Evolutionary conservation across 2,329 filamentous ascomycete species (phyloP).

Genomic region (Colletotrichum truncatum): DNA sequence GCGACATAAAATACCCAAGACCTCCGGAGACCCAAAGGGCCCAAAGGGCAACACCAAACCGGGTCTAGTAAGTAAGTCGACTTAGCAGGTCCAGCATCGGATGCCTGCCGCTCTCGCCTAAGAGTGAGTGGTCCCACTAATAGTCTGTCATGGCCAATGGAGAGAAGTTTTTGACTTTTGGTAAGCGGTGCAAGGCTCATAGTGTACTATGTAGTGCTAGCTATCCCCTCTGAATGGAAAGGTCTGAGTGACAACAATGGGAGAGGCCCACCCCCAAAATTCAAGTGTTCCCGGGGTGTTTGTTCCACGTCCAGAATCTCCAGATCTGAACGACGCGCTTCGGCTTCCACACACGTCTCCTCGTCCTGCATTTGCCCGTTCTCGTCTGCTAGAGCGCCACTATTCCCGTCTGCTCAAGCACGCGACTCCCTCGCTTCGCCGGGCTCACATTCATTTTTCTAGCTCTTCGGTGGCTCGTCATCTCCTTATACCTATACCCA

Average conservation of each 20-base stretch:
- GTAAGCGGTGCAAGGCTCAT: background rate
- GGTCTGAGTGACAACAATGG: background rate
- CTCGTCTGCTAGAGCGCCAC: background rate
- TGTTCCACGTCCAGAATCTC: background rate
- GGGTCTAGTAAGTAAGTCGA: background rate
- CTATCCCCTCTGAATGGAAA: background rate
- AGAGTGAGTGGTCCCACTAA: background rate
- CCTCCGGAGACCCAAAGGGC: background rate
- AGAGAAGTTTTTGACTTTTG: too few relatives aligned
- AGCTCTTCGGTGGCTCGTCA: background rate
- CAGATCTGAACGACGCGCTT: slow-evolving; percentile 22
- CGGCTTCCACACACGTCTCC: slow-evolving; percentile 6
- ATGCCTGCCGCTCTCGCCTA: background rate
- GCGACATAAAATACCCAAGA: background rate
- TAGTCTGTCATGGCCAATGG: background rate
- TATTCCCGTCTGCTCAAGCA: background rate
- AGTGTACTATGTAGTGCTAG: background rate
- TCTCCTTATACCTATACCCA: background rate
- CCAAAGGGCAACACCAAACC: background rate
- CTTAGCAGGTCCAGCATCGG: background rate
- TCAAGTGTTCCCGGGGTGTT: slow-evolving; percentile 11
- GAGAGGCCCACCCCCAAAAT: slow-evolving; percentile 5
- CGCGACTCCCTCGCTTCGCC: background rate
- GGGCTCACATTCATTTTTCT: background rate
- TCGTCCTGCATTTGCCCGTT: background rate